A percentile compares a stretch with the other conserved stretches of the same genome.
phyloP scores from a whole-genome alignment of 805 yeast genomes.

The Candida parachauliodes region DNA sequence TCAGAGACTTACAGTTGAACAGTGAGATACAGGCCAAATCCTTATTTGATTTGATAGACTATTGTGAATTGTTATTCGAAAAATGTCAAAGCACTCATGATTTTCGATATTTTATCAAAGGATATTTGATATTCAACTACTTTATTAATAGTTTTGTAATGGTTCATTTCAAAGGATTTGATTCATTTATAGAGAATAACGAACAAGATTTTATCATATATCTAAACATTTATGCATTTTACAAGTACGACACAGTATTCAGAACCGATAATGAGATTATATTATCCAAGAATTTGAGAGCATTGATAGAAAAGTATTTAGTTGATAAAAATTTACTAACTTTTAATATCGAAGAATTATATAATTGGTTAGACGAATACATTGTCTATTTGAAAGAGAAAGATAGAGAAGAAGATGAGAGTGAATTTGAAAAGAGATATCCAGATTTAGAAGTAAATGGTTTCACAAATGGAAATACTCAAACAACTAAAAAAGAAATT shows the following conservation, averaged over 20 bases:
- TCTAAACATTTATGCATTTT: constrained; percentile 39
- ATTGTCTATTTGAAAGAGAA: constrained; percentile 32
- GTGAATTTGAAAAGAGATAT: constrained; percentile 5
- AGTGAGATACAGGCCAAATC: constrained; percentile 24
- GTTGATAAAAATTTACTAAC: constrained; percentile 24
- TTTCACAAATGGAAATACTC: not conserved
- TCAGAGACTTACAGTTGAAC: constrained; percentile 37
- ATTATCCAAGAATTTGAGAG: constrained; percentile 14
- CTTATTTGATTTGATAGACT: constrained; percentile 39
- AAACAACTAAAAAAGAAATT: not conserved
- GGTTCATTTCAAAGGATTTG: constrained; percentile 42
- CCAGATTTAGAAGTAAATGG: not conserved
- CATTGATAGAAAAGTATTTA: constrained; percentile 18
- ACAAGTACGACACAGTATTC: constrained; percentile 26
- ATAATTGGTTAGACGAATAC: constrained; percentile 37
- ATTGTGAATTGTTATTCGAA: constrained; percentile 37
- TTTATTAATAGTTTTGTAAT: constrained; percentile 41
- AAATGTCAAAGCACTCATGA: constrained; percentile 13
- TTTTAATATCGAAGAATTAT: constrained; percentile 33
- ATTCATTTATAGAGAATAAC: constrained; percentile 31
- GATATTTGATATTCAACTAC: constrained; percentile 40
- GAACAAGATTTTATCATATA: constrained; percentile 40
- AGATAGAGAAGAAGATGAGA: constrained; percentile 15
- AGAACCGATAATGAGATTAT: constrained; percentile 18
- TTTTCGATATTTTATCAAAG: constrained; percentile 27